Conservation (phyloP, 169 alveolate species). For the Blepharisma undulans region DNA sequence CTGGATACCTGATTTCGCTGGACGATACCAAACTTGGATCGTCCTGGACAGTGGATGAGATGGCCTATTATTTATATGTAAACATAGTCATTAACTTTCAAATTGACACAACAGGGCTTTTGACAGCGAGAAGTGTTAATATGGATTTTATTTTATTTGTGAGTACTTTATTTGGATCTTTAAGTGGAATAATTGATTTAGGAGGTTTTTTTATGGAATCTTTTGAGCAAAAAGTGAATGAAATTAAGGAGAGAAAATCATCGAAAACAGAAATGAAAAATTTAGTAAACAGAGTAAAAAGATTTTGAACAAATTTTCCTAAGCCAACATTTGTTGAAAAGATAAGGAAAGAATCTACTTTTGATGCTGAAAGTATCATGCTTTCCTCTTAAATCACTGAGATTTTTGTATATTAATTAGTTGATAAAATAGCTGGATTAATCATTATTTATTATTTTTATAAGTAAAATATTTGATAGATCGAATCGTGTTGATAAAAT, state of each 20-base stretch:
- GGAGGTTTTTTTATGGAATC: neutral
- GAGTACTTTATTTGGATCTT: neutral
- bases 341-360: neutral
- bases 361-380: neutral
- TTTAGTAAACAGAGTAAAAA: neutral
- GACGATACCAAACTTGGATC: neutral
- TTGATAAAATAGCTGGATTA: too few species aligned
- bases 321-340: neutral
- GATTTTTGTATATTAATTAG: too few species aligned
- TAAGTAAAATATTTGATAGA: too few species aligned
- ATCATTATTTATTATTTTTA: too few species aligned
- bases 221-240: neutral
- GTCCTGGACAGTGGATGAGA: neutral
- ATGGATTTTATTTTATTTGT: neutral
- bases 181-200: neutral
- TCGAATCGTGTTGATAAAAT: too few species aligned
- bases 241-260: neutral
- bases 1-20: neutral
- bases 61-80: neutral
- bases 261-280: neutral
- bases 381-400: too few species aligned
- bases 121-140: neutral
- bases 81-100: neutral
- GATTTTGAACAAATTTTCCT: neutral
- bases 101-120: neutral